phyloP scores from a whole-genome alignment of 352 stramenopile genomes.

The Phytophthora idaei region DNA sequence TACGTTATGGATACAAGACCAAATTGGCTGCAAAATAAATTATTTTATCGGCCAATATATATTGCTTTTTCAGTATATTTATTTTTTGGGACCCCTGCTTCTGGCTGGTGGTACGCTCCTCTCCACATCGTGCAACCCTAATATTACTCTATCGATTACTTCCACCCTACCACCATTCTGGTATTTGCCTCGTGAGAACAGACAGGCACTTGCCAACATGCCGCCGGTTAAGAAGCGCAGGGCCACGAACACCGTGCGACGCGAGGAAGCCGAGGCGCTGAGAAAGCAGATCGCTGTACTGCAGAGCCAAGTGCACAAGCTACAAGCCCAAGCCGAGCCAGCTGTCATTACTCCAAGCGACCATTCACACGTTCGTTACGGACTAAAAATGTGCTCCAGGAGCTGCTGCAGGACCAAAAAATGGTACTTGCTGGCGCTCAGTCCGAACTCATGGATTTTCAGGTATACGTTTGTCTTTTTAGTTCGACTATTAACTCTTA shows the following conservation, averaged over 20 bases:
- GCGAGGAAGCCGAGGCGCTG: constrained; percentile 21
- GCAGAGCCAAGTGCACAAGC: constrained; percentile 5
- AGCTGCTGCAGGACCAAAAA: constrained; percentile 11
- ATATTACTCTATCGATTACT: not conserved
- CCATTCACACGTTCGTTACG: constrained; percentile 9
- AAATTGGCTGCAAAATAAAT: too few species aligned
- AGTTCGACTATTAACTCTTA: too few species aligned
- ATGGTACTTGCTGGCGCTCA: constrained; percentile 21
- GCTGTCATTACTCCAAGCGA: constrained; percentile 15
- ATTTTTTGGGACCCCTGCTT: too few species aligned
- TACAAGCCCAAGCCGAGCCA: constrained; percentile 6
- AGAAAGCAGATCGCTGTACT: constrained; percentile 15
- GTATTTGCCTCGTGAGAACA: not conserved
- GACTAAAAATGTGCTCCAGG: constrained; percentile 19
- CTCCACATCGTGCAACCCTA: too few species aligned
- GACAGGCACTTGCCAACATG: not conserved
- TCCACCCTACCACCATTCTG: constrained; percentile 9
- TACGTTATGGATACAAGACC: too few species aligned
- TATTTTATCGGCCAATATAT: too few species aligned
- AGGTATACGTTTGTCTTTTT: not conserved
- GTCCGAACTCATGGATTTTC: constrained; percentile 19
- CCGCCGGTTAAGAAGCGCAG: constrained; percentile 34
- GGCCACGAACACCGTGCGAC: constrained; percentile 32
- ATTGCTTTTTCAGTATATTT: too few species aligned
- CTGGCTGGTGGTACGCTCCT: too few species aligned